A percentile compares a stretch with the other conserved stretches of the same genome.
Evolutionary conservation across 805 yeast species (phyloP).

Genomic region (Lipomyces oligophaga): DNA sequence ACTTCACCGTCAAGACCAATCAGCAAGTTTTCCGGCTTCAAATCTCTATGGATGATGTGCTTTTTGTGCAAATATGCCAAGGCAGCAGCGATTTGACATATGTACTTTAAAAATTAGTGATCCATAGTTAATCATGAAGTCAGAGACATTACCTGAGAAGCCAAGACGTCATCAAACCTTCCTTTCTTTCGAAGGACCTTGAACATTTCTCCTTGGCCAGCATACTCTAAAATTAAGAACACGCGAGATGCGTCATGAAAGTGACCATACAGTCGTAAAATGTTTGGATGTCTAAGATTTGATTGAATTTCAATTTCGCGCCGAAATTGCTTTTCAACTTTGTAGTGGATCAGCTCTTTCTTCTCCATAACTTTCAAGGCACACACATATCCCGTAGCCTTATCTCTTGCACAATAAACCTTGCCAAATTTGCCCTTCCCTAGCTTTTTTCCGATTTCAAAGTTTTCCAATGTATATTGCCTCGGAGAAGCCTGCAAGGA

Average conservation of each 20-base stretch:
- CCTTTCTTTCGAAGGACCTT: slow-evolving; percentile 61
- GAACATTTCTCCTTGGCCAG: slow-evolving; percentile 83
- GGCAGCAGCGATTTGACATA: slow-evolving; percentile 79
- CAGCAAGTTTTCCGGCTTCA: slow-evolving; percentile 89
- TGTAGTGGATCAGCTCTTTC: slow-evolving; percentile 65
- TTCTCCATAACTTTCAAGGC: slow-evolving; percentile 92
- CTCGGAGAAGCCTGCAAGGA: slow-evolving; percentile 18
- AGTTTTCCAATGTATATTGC: slow-evolving; percentile 53
- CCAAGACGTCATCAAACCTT: slow-evolving; percentile 66
- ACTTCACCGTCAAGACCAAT: slow-evolving; percentile 70
- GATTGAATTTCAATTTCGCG: slow-evolving; percentile 92
- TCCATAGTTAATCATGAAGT: neutral
- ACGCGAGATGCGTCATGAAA: slow-evolving; percentile 79
- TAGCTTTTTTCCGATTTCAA: slow-evolving; percentile 79
- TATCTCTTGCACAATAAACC: slow-evolving; percentile 84
- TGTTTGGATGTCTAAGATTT: slow-evolving; percentile 68
- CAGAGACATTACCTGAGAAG: slow-evolving; percentile 48
- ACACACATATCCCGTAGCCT: slow-evolving; percentile 68
- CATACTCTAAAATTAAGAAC: slow-evolving; percentile 78
- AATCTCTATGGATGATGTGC: slow-evolving; percentile 83
- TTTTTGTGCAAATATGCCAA: slow-evolving; percentile 71
- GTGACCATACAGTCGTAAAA: slow-evolving; percentile 77
- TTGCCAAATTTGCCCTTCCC: slow-evolving; percentile 94
- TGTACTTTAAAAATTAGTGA: slow-evolving; percentile 44
- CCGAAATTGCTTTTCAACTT: slow-evolving; percentile 78